A percentile compares a stretch with the other conserved stretches of the same genome.
Evolutionary conservation across 2,329 filamentous ascomycete species (phyloP).

Genomic region (Diaporthe aspalathi): DNA sequence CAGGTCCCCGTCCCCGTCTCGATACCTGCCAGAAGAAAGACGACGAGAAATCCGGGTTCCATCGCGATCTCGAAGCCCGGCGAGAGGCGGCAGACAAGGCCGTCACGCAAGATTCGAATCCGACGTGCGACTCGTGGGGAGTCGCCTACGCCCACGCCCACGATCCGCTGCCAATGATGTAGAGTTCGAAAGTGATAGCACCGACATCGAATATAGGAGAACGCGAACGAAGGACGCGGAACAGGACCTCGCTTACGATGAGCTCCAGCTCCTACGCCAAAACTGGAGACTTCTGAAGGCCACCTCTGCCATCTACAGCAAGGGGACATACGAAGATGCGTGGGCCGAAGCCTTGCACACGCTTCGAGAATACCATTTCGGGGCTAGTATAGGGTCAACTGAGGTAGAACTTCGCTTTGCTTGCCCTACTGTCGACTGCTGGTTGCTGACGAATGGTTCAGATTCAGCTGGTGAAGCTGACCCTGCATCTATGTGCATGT

Average conservation of each 20-base stretch:
- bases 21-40: not conserved
- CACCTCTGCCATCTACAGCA: not conserved
- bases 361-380: not conserved
- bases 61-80: not conserved
- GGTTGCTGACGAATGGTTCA: not conserved
- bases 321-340: not conserved
- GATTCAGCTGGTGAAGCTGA: not conserved
- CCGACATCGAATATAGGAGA: not conserved
- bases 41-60: not conserved
- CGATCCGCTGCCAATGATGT: not conserved
- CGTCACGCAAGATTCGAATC: not conserved
- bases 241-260: not conserved
- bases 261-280: not conserved
- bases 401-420: not conserved
- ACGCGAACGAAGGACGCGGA: not conserved
- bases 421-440: not conserved
- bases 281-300: slow-evolving; percentile 8
- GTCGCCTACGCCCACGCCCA: not conserved
- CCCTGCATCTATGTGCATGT: not conserved
- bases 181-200: not conserved
- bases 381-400: not conserved
- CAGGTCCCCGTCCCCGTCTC: not conserved
- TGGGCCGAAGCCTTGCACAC: not conserved
- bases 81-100: not conserved
- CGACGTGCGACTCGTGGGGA: not conserved